Percentiles rank a stretch among this genome's conserved stretches.
These are phyloP conservation scores for Penicillium verrucosum DNA, from an alignment of 2,329 filamentous ascomycete genomes.

Conservation along the genomic window DNA sequence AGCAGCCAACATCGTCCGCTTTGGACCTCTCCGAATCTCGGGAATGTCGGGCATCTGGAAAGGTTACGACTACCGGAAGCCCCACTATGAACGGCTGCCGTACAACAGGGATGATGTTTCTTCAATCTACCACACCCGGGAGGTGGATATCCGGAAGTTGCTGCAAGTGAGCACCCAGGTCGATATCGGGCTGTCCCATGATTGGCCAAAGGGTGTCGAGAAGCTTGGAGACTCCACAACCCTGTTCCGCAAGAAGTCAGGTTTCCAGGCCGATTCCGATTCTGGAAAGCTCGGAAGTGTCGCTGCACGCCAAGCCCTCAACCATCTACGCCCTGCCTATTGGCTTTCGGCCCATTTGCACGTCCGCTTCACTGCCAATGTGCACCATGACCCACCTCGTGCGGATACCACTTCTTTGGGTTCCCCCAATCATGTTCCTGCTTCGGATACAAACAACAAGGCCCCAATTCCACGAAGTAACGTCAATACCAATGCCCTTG, in stretches of 20 bases:
- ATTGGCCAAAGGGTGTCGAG: conserved; percentile 88
- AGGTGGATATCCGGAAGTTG: conserved; percentile 86
- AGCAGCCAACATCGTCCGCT: conserved; percentile 79
- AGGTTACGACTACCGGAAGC: conserved; percentile 76
- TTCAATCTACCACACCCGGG: conserved; percentile 84
- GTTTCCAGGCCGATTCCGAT: conserved; percentile 72
- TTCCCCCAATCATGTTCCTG: background rate
- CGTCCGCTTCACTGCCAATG: conserved; percentile 71
- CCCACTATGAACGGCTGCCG: conserved; percentile 80
- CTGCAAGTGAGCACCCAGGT: conserved; percentile 81
- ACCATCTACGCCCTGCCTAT: conserved; percentile 73
- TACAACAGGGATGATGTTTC: conserved; percentile 74
- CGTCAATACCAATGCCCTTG: background rate
- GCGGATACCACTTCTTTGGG: conserved; percentile 14
- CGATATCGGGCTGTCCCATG: conserved; percentile 88
- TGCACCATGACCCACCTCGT: conserved; percentile 42
- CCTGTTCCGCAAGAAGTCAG: conserved; percentile 70
- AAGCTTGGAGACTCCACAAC: conserved; percentile 66
- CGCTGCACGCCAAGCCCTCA: conserved; percentile 76
- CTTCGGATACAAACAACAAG: background rate
- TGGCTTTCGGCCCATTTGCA: conserved; percentile 97
- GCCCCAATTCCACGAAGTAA: background rate
- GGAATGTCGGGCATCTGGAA: conserved; percentile 96
- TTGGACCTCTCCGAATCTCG: conserved; percentile 82
- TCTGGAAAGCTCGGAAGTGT: conserved; percentile 73